Percentiles rank a stretch among this genome's conserved stretches.
Evolutionary conservation across 2,329 filamentous ascomycete genomes (phyloP).

Genomic region (Colletotrichum tabaci): DNA sequence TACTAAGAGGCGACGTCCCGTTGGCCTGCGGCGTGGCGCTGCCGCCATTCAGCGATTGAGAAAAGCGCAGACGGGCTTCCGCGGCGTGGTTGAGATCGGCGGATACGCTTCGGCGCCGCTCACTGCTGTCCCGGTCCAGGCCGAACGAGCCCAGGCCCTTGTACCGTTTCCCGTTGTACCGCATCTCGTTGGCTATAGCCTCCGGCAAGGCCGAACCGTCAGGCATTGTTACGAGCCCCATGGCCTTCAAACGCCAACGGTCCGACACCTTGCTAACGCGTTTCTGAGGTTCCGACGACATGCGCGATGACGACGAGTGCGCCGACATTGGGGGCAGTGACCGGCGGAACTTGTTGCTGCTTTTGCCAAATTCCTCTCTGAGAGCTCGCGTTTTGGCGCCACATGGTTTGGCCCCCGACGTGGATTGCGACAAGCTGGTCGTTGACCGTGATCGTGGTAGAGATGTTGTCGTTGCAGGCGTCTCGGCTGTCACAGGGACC

Average conservation of each 20-base stretch:
- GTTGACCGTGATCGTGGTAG: slow-evolving; percentile 26
- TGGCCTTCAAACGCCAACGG: slow-evolving; percentile 63
- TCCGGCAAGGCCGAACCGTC: slow-evolving; percentile 69
- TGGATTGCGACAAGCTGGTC: slow-evolving; percentile 37
- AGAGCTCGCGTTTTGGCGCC: slow-evolving; percentile 56
- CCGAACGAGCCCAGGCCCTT: slow-evolving; percentile 56
- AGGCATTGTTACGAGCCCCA: slow-evolving; percentile 67
- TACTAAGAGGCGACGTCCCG: slow-evolving; percentile 43
- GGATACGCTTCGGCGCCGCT: slow-evolving; percentile 42
- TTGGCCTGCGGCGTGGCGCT: slow-evolving; percentile 32
- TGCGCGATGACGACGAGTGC: slow-evolving; percentile 37
- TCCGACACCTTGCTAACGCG: slow-evolving; percentile 58
- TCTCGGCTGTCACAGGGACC: slow-evolving; percentile 35
- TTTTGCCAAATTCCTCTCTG: slow-evolving; percentile 52
- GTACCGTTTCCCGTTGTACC: slow-evolving; percentile 58
- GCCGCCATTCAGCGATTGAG: slow-evolving; percentile 39
- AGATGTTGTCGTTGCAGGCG: slow-evolving; percentile 20
- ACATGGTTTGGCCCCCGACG: slow-evolving; percentile 22
- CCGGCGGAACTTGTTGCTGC: slow-evolving; percentile 53
- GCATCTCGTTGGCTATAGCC: slow-evolving; percentile 62
- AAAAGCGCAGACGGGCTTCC: slow-evolving; percentile 40
- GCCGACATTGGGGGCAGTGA: slow-evolving; percentile 55
- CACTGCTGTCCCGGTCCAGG: slow-evolving; percentile 47
- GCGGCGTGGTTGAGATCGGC: slow-evolving; percentile 54
- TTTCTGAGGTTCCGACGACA: slow-evolving; percentile 36